Evolutionary conservation across 495 filamentous ascomycete species (phyloP).

Genomic region (Geopyxis carbonaria): DNA sequence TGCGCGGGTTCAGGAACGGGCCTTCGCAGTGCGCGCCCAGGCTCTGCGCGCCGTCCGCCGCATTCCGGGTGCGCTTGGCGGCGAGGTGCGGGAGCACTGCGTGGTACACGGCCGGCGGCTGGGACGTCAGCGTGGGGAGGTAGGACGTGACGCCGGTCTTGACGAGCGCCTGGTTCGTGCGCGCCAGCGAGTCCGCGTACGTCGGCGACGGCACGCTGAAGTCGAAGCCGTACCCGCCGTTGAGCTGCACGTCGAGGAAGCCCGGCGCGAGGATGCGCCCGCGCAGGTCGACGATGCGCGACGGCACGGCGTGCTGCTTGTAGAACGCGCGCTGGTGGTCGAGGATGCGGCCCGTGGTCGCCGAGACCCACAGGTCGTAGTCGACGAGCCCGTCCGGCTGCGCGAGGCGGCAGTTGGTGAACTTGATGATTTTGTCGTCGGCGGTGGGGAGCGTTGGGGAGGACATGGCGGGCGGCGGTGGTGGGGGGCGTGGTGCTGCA

Average conservation of each 20-base stretch:
- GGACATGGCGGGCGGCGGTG: not conserved
- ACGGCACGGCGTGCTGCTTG: slow-evolving; percentile 43
- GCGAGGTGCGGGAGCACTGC: not conserved
- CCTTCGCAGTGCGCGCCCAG: slow-evolving; percentile 76
- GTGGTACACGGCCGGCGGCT: slow-evolving; percentile 50
- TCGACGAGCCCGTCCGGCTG: slow-evolving; percentile 40
- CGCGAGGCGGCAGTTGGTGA: slow-evolving; percentile 64
- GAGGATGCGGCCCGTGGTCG: slow-evolving; percentile 57
- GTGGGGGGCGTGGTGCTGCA: not conserved
- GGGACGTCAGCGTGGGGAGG: slow-evolving; percentile 60
- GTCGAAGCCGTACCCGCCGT: slow-evolving; percentile 74
- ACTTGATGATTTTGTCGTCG: slow-evolving; percentile 48
- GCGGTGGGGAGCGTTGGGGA: slow-evolving; percentile 6
- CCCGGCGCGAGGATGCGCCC: slow-evolving; percentile 65
- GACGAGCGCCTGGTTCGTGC: slow-evolving; percentile 50
- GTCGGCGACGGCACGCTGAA: slow-evolving; percentile 52
- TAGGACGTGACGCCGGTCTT: slow-evolving; percentile 71
- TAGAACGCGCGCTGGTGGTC: slow-evolving; percentile 59
- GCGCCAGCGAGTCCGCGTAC: slow-evolving; percentile 48
- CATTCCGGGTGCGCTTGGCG: not conserved
- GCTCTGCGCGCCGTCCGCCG: slow-evolving; percentile 49
- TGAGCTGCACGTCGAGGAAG: slow-evolving; percentile 72
- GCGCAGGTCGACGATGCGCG: slow-evolving; percentile 49
- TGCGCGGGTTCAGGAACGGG: slow-evolving; percentile 53
- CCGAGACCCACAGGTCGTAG: slow-evolving; percentile 63